Base-by-base conservation (phyloP, 192 early-diverging fungal species). In the Dissophora globulifera region DNA sequence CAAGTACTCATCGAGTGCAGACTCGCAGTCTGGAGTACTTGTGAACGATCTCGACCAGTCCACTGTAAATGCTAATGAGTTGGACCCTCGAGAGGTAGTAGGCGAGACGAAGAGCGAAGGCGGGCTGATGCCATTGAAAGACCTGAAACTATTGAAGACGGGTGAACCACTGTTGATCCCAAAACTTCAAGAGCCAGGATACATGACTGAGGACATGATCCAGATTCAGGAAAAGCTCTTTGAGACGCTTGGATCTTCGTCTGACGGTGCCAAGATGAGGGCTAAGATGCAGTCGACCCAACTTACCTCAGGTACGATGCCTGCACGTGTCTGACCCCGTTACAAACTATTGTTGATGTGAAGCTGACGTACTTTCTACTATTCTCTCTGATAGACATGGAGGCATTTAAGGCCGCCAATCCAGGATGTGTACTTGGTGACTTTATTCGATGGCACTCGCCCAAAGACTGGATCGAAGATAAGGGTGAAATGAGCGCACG, bases 371-470 rank as follows among this genome's bases (percentile, higher is more conserved):
- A 38, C 6, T 29, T 47, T 23, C 3, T 19, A 38, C 33, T 43
- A 45, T 11, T n/a, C n/a, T n/a, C n/a, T 27, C 22, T 56, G 25
- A 12, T 58, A 60, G 94, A 97, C 66, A 95, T 97, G 94, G 83
- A 92, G 65, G 90, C 94, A 16, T 97, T 97, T 79, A 97, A 97
- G 67, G 95, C 95, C 4, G 95, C 95, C 10, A 97, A 97, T 67
- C 93, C 95, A 0, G 81, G 85, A 13, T 86, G 86, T 50, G 66
- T 65, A 2, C 58, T 97, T 31, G 93, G 90, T 9, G 95, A 97
- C 50, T 97, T 97, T 85, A 91, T 97, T 19, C 87, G 95, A 45
- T 97, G 95, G 95, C 92, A 95, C 71, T 96, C 95, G 8, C 95
- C 95, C n/a, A 87, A 92, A 50, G 95, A 97, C 75, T 97, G 93